phyloP scores from a whole-genome alignment of 805 yeast genomes.

The Starmerella vaccinii region DNA sequence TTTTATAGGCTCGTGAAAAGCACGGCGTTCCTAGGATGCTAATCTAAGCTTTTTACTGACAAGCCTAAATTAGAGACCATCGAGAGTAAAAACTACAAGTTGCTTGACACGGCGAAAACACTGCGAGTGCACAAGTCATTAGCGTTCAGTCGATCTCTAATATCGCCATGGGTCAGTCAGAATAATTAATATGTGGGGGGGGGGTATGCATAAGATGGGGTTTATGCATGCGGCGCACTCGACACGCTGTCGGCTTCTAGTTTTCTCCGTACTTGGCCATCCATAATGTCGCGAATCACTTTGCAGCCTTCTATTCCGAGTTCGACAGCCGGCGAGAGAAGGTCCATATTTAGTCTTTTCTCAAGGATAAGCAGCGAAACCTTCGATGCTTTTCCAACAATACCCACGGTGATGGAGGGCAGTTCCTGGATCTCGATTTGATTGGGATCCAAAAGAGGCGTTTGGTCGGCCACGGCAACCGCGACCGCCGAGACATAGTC shows the following conservation, averaged over 20 bases:
- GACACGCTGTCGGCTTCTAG: not conserved
- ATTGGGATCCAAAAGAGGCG: conserved; percentile 74
- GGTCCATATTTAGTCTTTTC: conserved; percentile 74
- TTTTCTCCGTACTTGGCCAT: conserved; percentile 52
- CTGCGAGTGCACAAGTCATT: too few species aligned
- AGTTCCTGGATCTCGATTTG: conserved; percentile 74
- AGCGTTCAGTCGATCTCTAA: too few species aligned
- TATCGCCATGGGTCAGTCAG: too few species aligned
- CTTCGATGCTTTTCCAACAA: conserved; percentile 72
- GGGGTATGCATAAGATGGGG: too few species aligned
- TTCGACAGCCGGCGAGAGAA: conserved; percentile 62
- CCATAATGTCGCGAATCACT: conserved; percentile 74
- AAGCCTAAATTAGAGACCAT: too few species aligned
- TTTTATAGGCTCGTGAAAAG: too few species aligned
- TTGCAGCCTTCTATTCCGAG: conserved; percentile 83
- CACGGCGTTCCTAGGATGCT: too few species aligned
- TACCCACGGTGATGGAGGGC: conserved; percentile 71
- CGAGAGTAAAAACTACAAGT: too few species aligned
- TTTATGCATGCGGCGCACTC: too few species aligned
- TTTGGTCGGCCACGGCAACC: conserved; percentile 69
- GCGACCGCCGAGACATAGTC: conserved; percentile 77
- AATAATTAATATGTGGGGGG: too few species aligned
- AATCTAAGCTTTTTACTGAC: too few species aligned
- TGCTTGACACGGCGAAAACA: too few species aligned
- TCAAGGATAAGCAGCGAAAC: conserved; percentile 67